phyloP scores from a whole-genome alignment of 768 basidiomycete genomes.

The Tubosaeta sp. region DNA sequence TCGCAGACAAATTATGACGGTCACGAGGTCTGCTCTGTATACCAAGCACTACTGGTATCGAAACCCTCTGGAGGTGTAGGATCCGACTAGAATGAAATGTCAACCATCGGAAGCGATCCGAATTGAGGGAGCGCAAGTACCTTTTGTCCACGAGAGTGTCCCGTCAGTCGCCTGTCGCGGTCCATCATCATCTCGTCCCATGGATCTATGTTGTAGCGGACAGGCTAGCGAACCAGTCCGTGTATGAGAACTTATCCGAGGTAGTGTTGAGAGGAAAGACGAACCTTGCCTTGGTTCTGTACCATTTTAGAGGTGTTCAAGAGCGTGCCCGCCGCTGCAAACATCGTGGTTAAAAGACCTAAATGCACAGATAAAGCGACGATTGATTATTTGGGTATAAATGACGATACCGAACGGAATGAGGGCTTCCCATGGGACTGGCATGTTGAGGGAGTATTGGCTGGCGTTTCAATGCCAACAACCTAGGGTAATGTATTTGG shows the following conservation, averaged over 20 bases:
- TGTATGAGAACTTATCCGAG: neutral
- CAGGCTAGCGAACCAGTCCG: constrained; percentile 47
- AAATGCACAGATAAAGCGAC: constrained; percentile 4
- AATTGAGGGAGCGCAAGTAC: constrained; percentile 39
- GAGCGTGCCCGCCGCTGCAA: constrained; percentile 86
- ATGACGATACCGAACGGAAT: constrained; percentile 78
- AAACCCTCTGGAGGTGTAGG: constrained; percentile 66
- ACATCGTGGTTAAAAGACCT: constrained; percentile 86
- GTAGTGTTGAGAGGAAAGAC: neutral
- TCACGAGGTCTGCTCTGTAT: constrained; percentile 50
- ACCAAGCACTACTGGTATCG: constrained; percentile 71
- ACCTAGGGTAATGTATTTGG: constrained; percentile 14
- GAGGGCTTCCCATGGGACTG: constrained; percentile 95
- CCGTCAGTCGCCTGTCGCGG: constrained; percentile 83
- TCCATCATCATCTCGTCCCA: constrained; percentile 99
- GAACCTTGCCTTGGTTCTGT: constrained; percentile 90
- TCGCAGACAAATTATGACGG: constrained; percentile 22
- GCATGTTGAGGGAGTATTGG: constrained; percentile 52
- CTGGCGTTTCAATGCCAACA: neutral
- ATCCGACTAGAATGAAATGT: constrained; percentile 45
- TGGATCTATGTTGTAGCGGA: constrained; percentile 77
- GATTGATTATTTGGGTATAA: neutral
- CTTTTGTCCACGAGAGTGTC: constrained; percentile 79
- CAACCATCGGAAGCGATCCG: neutral
- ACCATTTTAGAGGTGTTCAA: constrained; percentile 71